These are phyloP conservation scores for Pseudomassariella vexata DNA, from an alignment of 2,329 filamentous ascomycete species.

Conservation along the genomic window DNA sequence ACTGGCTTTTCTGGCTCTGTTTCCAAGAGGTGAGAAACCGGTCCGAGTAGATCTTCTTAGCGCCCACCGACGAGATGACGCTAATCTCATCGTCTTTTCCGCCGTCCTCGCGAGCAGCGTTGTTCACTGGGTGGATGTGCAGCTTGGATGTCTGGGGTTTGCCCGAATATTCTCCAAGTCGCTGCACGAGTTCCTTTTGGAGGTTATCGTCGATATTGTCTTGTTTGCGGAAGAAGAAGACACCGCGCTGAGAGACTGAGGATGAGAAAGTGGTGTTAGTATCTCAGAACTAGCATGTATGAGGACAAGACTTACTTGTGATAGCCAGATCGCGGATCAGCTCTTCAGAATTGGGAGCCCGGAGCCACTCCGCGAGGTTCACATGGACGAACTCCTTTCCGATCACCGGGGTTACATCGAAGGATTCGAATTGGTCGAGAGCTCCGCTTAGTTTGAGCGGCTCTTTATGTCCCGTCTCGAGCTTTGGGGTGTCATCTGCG, in stretches of 20 bases:
- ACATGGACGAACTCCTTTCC: conserved; percentile 55
- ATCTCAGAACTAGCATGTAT: not conserved
- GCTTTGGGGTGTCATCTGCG: conserved; percentile 11
- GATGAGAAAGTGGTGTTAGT: conserved; percentile 1
- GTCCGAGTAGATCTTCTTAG: conserved; percentile 43
- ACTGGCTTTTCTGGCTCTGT: conserved; percentile 39
- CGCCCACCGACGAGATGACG: conserved; percentile 54
- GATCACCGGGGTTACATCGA: conserved; percentile 57
- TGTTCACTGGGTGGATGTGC: conserved; percentile 56
- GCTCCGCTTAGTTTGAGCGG: conserved; percentile 44
- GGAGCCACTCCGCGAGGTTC: conserved; percentile 55
- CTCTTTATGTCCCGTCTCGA: conserved; percentile 17
- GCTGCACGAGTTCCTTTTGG: conserved; percentile 60
- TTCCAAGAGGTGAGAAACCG: conserved; percentile 26
- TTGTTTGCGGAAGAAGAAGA: conserved; percentile 66
- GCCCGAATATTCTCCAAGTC: conserved; percentile 52
- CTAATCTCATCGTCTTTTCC: conserved; percentile 55
- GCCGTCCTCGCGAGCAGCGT: conserved; percentile 46
- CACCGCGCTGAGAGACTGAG: conserved; percentile 62
- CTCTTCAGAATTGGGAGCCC: conserved; percentile 56
- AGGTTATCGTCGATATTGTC: conserved; percentile 54
- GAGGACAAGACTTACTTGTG: conserved; percentile 41
- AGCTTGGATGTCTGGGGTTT: conserved; percentile 49
- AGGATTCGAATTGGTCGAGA: conserved; percentile 45
- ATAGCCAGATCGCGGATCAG: conserved; percentile 62